Evolutionary conservation across 768 basidiomycete species (phyloP).

Genomic region (Hygrocybe punicea): DNA sequence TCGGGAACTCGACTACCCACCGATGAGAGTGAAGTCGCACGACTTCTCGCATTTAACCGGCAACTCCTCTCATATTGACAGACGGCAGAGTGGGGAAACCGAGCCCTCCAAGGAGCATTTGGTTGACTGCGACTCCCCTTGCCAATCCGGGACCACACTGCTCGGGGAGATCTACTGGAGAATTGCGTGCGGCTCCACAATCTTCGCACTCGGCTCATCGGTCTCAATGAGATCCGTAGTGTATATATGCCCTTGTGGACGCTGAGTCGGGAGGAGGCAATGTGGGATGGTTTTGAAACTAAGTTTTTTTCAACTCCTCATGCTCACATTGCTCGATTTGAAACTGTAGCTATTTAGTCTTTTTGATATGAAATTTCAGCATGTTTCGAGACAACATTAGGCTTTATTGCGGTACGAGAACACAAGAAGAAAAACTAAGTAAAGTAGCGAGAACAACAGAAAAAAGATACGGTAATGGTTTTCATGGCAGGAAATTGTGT

Average conservation of each 20-base stretch:
- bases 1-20: constrained; percentile 20
- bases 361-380: too few relatives aligned
- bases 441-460: too few relatives aligned
- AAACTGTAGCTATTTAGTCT: not conserved
- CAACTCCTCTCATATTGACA: constrained; percentile 46
- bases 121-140: constrained; percentile 43
- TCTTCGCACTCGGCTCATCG: constrained; percentile 31
- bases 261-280: constrained; percentile 24
- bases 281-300: constrained; percentile 38
- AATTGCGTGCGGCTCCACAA: constrained; percentile 35
- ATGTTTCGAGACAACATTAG: too few relatives aligned
- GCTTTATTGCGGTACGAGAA: not conserved
- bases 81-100: constrained; percentile 53
- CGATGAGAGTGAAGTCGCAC: constrained; percentile 17
- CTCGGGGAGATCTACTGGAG: constrained; percentile 35
- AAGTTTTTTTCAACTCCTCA: constrained; percentile 37
- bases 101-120: constrained; percentile 44
- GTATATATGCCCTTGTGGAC: constrained; percentile 43
- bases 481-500: too few relatives aligned
- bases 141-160: constrained; percentile 25
- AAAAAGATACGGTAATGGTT: too few relatives aligned
- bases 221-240: constrained; percentile 40
- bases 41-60: constrained; percentile 28
- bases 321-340: constrained; percentile 29
- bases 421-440: not conserved